Conservation (phyloP, 768 basidiomycete genomes). For the Naganishia vishniacii region DNA sequence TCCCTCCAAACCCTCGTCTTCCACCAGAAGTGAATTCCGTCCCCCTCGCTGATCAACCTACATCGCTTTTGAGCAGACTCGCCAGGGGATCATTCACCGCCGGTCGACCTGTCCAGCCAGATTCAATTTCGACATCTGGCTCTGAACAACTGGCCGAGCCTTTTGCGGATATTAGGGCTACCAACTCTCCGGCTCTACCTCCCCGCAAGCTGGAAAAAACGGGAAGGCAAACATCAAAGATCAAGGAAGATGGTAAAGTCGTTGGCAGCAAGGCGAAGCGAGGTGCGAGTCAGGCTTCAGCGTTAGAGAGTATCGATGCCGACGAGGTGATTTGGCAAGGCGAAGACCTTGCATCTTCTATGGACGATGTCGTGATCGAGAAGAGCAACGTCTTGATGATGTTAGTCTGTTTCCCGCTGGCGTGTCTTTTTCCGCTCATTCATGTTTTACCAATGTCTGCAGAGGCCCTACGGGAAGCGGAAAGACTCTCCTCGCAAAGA, state of each 20-base stretch:
- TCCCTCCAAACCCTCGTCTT: not conserved
- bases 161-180: constrained; percentile 4
- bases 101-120: not conserved
- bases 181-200: not conserved
- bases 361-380: constrained; percentile 56
- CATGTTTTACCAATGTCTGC: constrained; percentile 18
- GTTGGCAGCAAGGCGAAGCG: not conserved
- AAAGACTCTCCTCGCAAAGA: constrained; percentile 84
- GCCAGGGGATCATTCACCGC: constrained; percentile 8
- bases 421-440: not conserved
- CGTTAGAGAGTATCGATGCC: not conserved
- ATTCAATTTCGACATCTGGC: not conserved
- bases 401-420: constrained; percentile 51
- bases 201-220: not conserved
- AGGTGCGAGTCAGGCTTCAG: not conserved
- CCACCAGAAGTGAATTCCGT: not conserved
- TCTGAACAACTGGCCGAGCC: not conserved
- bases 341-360: not conserved
- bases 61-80: constrained; percentile 18
- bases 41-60: not conserved
- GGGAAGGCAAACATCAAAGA: not conserved
- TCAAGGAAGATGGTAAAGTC: not conserved
- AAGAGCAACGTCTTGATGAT: constrained; percentile 94
- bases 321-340: constrained; percentile 12
- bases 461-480: constrained; percentile 55